Percentiles rank a stretch among this genome's conserved stretches.
Conservation (phyloP, 768 basidiomycete genomes). For the Phlebiopsis gigantea region DNA sequence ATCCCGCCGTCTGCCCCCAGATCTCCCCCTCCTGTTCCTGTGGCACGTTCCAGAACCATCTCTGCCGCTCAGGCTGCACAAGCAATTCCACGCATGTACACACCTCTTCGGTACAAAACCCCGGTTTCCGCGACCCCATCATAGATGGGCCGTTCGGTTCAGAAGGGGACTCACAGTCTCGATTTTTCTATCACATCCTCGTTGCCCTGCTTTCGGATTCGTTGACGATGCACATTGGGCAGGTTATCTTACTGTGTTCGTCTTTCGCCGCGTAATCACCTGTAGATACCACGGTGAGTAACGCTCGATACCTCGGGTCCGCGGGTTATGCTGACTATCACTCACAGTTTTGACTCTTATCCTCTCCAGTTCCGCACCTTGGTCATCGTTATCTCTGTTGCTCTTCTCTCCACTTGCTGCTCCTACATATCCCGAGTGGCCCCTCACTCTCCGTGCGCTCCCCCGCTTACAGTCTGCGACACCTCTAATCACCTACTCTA, state of each 20-base stretch:
- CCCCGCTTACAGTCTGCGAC: slow-evolving; percentile 4
- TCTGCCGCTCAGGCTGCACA: slow-evolving; percentile 25
- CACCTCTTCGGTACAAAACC: slow-evolving; percentile 26
- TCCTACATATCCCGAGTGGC: slow-evolving; percentile 20
- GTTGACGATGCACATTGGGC: slow-evolving; percentile 10
- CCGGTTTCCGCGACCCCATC: slow-evolving; percentile 23
- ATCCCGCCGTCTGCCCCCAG: slow-evolving; percentile 11
- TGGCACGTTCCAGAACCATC: slow-evolving; percentile 25
- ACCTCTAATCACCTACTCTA: slow-evolving; percentile 6
- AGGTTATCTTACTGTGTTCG: slow-evolving; percentile 19
- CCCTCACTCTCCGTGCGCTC: background rate
- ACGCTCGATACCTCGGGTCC: slow-evolving; percentile 25
- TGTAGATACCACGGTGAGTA: slow-evolving; percentile 20
- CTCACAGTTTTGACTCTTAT: too few relatives aligned
- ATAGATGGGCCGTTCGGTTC: slow-evolving; percentile 15
- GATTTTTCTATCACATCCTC: slow-evolving; percentile 15
- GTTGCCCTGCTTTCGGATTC: slow-evolving; percentile 10
- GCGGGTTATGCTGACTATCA: slow-evolving; percentile 13
- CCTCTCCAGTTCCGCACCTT: slow-evolving; percentile 20
- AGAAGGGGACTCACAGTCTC: slow-evolving; percentile 14
- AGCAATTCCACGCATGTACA: slow-evolving; percentile 7
- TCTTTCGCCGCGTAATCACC: slow-evolving; percentile 9
- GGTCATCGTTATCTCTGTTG: slow-evolving; percentile 17
- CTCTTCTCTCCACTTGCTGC: slow-evolving; percentile 25
- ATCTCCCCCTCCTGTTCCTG: slow-evolving; percentile 26